phyloP scores from a whole-genome alignment of 192 early-diverging fungal species.

The Backusella circina region DNA sequence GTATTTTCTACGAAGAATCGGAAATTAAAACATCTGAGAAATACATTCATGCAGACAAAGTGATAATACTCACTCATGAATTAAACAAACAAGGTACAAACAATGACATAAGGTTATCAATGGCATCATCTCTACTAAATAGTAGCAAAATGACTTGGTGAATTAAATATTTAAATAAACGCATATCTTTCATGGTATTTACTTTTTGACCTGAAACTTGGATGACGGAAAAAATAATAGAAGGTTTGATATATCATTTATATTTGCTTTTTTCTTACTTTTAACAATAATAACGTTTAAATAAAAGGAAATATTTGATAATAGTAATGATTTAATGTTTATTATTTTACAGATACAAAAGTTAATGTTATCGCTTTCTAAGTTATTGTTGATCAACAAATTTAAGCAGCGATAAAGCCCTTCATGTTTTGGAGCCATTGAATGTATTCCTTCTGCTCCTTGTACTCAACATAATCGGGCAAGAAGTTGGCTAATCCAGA shows the following conservation, averaged over 20 bases:
- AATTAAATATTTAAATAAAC: not conserved
- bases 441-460: slow-evolving; percentile 93
- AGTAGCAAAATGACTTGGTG: not conserved
- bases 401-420: slow-evolving; percentile 62
- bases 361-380: not conserved
- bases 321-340: not conserved
- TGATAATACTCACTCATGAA: not conserved
- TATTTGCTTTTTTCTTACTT: not conserved
- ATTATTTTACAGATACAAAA: slow-evolving; percentile 1
- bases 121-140: not conserved
- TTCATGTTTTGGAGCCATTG: slow-evolving; percentile 82
- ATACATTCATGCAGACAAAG: not conserved
- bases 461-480: slow-evolving; percentile 84
- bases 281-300: not conserved
- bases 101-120: not conserved
- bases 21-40: not conserved
- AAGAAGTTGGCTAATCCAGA: slow-evolving; percentile 79
- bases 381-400: not conserved
- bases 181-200: not conserved
- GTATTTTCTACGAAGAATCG: not conserved
- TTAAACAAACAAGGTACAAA: not conserved
- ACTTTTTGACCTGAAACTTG: not conserved
- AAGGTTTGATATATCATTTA: not conserved
- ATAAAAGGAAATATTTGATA: not conserved
- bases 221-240: not conserved